Percentiles rank a stretch among this genome's conserved stretches.
These are phyloP conservation scores for Sphagnum fallax DNA, from an alignment of 228 moss, liverwort and hornwort species.

Conservation along the genomic window DNA sequence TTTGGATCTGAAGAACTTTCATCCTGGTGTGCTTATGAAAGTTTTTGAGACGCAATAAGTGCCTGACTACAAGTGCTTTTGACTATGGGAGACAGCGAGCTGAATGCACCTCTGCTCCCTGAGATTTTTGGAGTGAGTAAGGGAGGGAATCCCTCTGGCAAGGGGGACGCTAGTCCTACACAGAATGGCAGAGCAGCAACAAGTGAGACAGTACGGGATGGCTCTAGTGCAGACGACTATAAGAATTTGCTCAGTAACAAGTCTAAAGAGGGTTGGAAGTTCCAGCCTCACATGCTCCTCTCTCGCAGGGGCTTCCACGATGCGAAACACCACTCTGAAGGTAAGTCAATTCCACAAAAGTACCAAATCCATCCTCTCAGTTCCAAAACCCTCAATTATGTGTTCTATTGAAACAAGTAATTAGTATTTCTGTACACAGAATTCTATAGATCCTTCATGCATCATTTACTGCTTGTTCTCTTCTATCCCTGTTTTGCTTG, in stretches of 20 bases:
- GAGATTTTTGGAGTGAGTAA: neutral
- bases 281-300: slow-evolving; percentile 23
- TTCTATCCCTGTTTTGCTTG: neutral
- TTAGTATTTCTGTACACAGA: neutral
- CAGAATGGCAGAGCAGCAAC: no score
- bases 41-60: no score
- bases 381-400: neutral
- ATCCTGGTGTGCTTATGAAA: no score
- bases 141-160: no score
- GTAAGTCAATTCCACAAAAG: slow-evolving; percentile 3
- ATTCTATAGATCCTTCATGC: neutral
- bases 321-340: slow-evolving; percentile 25
- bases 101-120: slow-evolving; percentile 15
- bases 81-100: slow-evolving; percentile 16
- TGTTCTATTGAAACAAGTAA: neutral
- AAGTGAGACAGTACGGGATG: neutral
- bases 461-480: neutral
- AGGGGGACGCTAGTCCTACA: no score
- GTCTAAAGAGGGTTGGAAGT: slow-evolving; percentile 45
- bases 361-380: neutral
- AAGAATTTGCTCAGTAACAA: slow-evolving; percentile 7
- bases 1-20: no score
- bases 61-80: neutral
- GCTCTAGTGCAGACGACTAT: neutral
- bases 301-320: slow-evolving; percentile 28